A percentile compares a stretch with the other conserved stretches of the same genome.
phyloP scores from a whole-genome alignment of 2,329 filamentous ascomycete genomes.

The Penicillium sp. region DNA sequence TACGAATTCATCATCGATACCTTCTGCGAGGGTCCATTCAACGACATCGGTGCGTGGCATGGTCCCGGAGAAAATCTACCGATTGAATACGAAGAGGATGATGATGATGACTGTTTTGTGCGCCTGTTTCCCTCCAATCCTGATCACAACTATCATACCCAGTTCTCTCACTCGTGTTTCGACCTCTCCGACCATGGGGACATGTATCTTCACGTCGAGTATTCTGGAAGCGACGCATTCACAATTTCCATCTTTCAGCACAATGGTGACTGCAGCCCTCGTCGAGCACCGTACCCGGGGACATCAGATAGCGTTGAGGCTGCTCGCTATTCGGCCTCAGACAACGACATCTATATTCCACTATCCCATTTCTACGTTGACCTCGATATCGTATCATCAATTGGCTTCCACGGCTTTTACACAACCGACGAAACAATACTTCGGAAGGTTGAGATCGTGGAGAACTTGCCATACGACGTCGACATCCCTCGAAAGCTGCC shows the following conservation, averaged over 20 bases:
- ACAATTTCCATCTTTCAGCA: constrained; percentile 64
- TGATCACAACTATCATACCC: constrained; percentile 60
- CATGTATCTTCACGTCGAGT: constrained; percentile 63
- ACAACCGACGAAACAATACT: constrained; percentile 49
- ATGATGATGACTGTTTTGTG: constrained; percentile 50
- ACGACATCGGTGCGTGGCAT: constrained; percentile 63
- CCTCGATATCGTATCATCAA: constrained; percentile 52
- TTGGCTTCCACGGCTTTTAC: constrained; percentile 64
- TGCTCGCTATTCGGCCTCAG: constrained; percentile 51
- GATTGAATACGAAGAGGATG: constrained; percentile 30
- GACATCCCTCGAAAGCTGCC: constrained; percentile 58
- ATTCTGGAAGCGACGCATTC: constrained; percentile 60
- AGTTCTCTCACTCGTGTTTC: constrained; percentile 53
- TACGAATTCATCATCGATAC: constrained; percentile 53
- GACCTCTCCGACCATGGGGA: constrained; percentile 54
- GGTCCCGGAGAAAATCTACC: constrained; percentile 59
- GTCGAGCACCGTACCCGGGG: constrained; percentile 58
- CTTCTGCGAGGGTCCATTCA: constrained; percentile 52
- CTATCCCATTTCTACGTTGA: constrained; percentile 64
- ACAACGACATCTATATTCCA: constrained; percentile 61
- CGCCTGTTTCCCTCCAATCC: constrained; percentile 57
- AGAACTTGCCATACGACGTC: constrained; percentile 49
- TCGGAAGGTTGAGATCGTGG: constrained; percentile 59
- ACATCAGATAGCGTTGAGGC: constrained; percentile 67
- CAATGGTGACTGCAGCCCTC: constrained; percentile 56